phyloP scores from a whole-genome alignment of 352 stramenopile species.

The Peronospora destructor region DNA sequence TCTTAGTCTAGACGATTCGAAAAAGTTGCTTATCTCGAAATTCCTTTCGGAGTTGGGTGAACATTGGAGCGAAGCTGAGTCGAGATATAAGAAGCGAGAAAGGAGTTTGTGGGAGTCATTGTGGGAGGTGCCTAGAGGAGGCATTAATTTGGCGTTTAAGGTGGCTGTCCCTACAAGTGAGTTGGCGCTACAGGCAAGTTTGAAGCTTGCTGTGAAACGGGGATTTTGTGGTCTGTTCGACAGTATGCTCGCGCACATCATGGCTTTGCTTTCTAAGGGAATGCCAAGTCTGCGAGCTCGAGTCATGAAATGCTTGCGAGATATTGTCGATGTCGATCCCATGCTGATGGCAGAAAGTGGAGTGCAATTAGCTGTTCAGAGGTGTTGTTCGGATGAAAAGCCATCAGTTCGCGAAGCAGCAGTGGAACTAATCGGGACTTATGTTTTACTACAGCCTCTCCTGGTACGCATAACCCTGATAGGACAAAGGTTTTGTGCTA shows the following conservation, averaged over 20 bases:
- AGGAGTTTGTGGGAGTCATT: slow-evolving; percentile 44
- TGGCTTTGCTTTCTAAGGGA: slow-evolving; percentile 67
- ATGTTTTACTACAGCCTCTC: slow-evolving; percentile 59
- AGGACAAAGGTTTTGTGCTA: not conserved
- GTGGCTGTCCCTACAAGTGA: slow-evolving; percentile 35
- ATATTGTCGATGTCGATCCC: slow-evolving; percentile 78
- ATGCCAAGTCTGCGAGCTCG: slow-evolving; percentile 62
- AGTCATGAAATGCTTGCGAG: slow-evolving; percentile 69
- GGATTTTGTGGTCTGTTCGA: slow-evolving; percentile 66
- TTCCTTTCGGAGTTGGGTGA: slow-evolving; percentile 37
- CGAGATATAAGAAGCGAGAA: slow-evolving; percentile 16
- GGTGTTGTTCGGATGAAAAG: slow-evolving; percentile 69
- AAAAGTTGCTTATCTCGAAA: slow-evolving; percentile 45
- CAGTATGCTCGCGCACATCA: slow-evolving; percentile 61
- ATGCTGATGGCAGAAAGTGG: slow-evolving; percentile 72
- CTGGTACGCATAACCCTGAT: slow-evolving; percentile 44
- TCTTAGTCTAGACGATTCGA: slow-evolving; percentile 39
- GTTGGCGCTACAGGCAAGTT: slow-evolving; percentile 37
- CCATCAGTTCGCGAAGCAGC: slow-evolving; percentile 77
- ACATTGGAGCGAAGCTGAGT: slow-evolving; percentile 5
- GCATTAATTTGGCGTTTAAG: slow-evolving; percentile 40
- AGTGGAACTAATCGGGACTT: slow-evolving; percentile 81
- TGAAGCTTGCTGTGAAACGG: slow-evolving; percentile 44
- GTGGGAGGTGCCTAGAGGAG: slow-evolving; percentile 31
- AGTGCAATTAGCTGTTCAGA: slow-evolving; percentile 49